Evolutionary conservation across 768 basidiomycete species (phyloP), one percentile per base, ranked within the genome.

Genomic region (Boletus rubescentipes): DNA sequence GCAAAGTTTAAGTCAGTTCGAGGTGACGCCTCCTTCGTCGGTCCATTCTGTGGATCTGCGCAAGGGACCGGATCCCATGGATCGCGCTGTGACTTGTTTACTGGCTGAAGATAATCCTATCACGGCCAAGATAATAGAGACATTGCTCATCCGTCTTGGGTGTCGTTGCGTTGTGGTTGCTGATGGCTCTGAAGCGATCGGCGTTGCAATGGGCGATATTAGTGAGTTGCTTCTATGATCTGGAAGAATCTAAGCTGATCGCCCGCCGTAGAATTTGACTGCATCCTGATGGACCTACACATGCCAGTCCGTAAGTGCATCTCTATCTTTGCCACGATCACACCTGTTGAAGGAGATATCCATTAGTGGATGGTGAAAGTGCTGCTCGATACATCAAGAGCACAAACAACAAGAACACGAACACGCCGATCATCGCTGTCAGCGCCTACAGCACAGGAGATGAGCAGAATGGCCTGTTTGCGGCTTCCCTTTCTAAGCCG

Each of bases 41-140:
- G 86, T 92, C n/a, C 84, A 86, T 60, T 91, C 91, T 1, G 86
- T 89, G 59, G 91, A 93, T 63, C 68, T 91, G 68, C 81, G 82
- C 68, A 84, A 84, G 71, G 85, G 81, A 2, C 85, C 86, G 5
- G 90, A 92, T 67, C 85, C 82, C n/a, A 80, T 71, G 53, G 93
- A 95, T 67, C 84, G 92, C 37, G 86, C 88, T n/a, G 87, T 98
- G 49, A 97, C 94, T 37, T 94, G 93, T 65, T 71, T 99, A 26
- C 79, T 99, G 34, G 97, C 96, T 1, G 97, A 98, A 70, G 94
- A 98, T 63, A 98, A 99, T 65, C 97, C 97, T 2, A 98, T 98
- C 59, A 96, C 94, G 0, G 91, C 91, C 31, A 98, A 98, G 77
- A 98, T 99, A 45, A 87, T 98, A 45, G 94, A 98, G 71, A 98